A percentile compares a stretch with the other conserved stretches of the same genome.
phyloP scores from a whole-genome alignment of 2,329 filamentous ascomycete genomes.

The Colletotrichum ledebouriae region DNA sequence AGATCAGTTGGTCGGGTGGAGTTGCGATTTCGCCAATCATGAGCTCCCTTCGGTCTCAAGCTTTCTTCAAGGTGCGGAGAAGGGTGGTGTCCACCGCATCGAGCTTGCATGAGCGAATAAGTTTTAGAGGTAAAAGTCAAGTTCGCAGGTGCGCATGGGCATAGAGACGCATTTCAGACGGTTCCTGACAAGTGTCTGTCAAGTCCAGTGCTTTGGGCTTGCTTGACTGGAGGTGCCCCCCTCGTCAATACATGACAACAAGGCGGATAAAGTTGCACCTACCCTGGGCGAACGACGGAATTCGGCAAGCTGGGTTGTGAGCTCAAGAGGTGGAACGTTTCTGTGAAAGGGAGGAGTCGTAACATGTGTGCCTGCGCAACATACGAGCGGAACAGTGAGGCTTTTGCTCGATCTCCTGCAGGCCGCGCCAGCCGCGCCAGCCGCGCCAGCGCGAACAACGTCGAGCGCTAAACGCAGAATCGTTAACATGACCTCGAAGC shows the following conservation, averaged over 20 bases:
- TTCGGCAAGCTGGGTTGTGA: not conserved
- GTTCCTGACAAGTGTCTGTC: slow-evolving; percentile 30
- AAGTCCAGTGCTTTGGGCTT: not conserved
- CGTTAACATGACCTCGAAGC: slow-evolving; percentile 11
- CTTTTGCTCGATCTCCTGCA: no score
- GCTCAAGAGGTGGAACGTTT: no score
- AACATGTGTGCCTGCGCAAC: no score
- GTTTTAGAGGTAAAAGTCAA: slow-evolving; percentile 7
- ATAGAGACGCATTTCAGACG: slow-evolving; percentile 17
- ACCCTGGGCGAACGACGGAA: not conserved
- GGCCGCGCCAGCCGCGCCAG: no score
- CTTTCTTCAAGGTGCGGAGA: not conserved
- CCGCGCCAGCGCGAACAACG: no score
- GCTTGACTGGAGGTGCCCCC: slow-evolving; percentile 10
- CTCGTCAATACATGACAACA: not conserved
- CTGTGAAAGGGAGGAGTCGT: no score
- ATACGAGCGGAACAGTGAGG: no score
- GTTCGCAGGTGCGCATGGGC: slow-evolving; percentile 13
- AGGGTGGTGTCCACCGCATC: not conserved
- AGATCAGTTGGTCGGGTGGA: not conserved
- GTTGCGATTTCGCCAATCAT: slow-evolving; percentile 12
- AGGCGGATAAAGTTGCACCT: not conserved
- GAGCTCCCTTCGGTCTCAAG: not conserved
- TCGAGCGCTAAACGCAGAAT: not conserved
- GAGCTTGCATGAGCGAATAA: slow-evolving; percentile 3